Percentiles rank a stretch among this genome's conserved stretches.
phyloP scores from a whole-genome alignment of 768 basidiomycete genomes.

The Clathrus columnatus region DNA sequence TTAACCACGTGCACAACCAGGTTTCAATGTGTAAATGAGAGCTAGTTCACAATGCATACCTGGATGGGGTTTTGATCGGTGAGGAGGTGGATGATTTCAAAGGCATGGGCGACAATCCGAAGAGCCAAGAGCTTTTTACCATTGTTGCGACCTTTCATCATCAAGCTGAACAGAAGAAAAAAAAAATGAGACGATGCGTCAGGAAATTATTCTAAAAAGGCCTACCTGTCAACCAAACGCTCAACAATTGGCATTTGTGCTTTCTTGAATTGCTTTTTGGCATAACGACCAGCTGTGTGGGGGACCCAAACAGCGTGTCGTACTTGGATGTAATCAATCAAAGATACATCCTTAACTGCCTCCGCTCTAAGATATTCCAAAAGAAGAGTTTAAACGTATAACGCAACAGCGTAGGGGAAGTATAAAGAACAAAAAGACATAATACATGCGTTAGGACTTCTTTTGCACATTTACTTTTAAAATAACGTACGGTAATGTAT shows the following conservation, averaged over 20 bases:
- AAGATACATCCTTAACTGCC: conserved; percentile 98
- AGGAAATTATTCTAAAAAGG: conserved; percentile 7
- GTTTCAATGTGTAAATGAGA: neutral
- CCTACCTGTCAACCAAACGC: conserved; percentile 93
- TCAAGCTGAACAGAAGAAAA: conserved; percentile 48
- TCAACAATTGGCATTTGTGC: conserved; percentile 99
- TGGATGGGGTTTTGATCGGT: conserved; percentile 99
- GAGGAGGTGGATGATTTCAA: conserved; percentile 99
- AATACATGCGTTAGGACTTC: neutral
- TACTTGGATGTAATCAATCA: conserved; percentile 99
- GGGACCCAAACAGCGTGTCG: conserved; percentile 95
- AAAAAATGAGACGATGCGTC: neutral
- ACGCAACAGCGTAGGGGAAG: neutral
- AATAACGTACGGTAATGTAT: conserved; percentile 82
- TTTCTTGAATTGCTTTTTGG: conserved; percentile 99
- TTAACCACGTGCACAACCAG: neutral
- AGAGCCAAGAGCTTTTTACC: conserved; percentile 99
- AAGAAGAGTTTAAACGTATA: neutral
- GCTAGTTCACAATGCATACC: conserved; percentile 35
- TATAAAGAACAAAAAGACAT: neutral
- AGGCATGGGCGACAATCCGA: conserved; percentile 98
- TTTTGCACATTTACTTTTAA: no score
- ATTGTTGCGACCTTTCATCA: conserved; percentile 99
- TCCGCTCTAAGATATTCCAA: conserved; percentile 44
- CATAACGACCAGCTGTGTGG: conserved; percentile 98